phyloP scores from a whole-genome alignment of 1,284 basidiomycete genomes.

The Melampsora larici-populina region DNA sequence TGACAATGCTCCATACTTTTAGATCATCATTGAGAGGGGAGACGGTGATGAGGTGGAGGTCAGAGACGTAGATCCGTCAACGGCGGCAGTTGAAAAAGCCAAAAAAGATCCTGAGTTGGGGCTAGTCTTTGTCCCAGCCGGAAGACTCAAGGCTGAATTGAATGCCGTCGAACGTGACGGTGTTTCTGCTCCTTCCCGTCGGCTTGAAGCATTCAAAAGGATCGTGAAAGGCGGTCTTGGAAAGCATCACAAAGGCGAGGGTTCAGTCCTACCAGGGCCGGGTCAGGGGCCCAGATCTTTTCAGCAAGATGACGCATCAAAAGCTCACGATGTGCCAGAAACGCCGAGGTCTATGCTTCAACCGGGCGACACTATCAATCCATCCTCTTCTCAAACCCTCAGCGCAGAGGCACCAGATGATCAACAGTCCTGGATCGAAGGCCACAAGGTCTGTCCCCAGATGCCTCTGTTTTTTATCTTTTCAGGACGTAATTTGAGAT shows the following conservation, averaged over 20 bases:
- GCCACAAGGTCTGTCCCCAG: conserved; percentile 6
- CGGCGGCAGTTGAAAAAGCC: background rate
- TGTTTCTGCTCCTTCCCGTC: background rate
- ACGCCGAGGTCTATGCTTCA: background rate
- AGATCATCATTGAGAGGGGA: conserved; percentile 35
- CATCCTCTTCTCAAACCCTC: background rate
- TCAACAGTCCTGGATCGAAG: conserved; percentile 21
- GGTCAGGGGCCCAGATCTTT: conserved; percentile 8
- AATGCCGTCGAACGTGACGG: background rate
- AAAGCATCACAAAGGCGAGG: background rate
- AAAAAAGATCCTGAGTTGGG: background rate
- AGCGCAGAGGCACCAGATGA: background rate
- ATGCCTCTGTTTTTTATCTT: background rate
- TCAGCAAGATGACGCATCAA: background rate
- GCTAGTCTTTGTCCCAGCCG: background rate
- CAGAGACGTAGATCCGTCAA: conserved; percentile 3
- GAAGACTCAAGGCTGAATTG: background rate
- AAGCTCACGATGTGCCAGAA: background rate
- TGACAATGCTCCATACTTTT: background rate
- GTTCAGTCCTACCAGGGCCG: conserved; percentile 11
- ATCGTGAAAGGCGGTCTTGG: conserved; percentile 3
- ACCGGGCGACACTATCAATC: background rate
- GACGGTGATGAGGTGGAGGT: conserved; percentile 42
- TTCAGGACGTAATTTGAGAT: background rate
- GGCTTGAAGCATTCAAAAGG: conserved; percentile 19